phyloP scores from a whole-genome alignment of 305 asterid genomes.

The Fraxinus albicans region DNA sequence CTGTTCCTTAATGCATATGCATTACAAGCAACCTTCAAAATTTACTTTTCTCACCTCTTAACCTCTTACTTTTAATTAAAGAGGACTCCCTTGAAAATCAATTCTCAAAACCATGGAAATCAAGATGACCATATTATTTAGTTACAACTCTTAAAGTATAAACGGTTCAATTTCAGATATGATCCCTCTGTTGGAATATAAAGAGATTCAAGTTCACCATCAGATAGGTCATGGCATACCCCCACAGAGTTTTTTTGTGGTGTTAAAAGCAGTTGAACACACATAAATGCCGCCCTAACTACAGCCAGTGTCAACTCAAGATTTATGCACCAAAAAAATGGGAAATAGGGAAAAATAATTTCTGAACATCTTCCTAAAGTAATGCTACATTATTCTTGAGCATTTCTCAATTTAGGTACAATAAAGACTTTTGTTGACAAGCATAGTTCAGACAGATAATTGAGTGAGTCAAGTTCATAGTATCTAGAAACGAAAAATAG shows the following conservation, averaged over 20 bases:
- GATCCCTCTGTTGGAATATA: not conserved
- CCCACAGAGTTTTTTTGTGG: not conserved
- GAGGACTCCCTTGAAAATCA: not conserved
- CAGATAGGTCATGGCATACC: not conserved
- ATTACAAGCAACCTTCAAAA: not conserved
- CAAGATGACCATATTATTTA: not conserved
- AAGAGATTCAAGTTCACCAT: not conserved
- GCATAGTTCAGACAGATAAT: not conserved
- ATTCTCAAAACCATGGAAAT: not conserved
- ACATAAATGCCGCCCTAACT: not conserved
- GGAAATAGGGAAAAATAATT: not conserved
- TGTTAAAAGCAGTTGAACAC: not conserved
- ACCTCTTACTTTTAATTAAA: not conserved
- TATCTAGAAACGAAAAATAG: not conserved
- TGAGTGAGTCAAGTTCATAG: constrained; percentile 5
- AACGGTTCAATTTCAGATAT: not conserved
- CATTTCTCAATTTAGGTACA: not conserved
- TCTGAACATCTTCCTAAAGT: not conserved
- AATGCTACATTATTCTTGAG: not conserved
- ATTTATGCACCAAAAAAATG: not conserved
- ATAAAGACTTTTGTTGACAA: not conserved
- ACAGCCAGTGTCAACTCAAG: not conserved
- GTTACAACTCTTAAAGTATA: not conserved
- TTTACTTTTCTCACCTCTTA: not conserved
- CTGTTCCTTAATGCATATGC: not conserved